Percentiles rank a stretch among this genome's conserved stretches.
Conservation (phyloP, 2,329 filamentous ascomycete genomes). For the Bipolaris victoriae region DNA sequence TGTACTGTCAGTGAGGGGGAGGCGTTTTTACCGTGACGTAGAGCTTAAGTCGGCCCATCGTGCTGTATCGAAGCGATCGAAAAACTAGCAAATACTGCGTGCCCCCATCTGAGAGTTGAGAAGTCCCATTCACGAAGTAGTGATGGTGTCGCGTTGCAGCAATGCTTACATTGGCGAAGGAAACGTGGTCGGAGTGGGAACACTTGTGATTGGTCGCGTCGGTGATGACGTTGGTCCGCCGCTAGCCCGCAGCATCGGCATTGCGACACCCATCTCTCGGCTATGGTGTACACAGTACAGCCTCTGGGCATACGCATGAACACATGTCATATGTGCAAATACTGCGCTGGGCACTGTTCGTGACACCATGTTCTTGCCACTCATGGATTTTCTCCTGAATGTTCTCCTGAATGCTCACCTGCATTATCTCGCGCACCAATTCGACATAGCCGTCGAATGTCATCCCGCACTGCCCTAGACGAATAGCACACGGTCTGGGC, state of each 20-base stretch:
- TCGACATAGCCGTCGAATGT: neutral
- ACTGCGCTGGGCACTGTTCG: neutral
- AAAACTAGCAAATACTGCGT: constrained; percentile 13
- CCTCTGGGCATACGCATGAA: neutral
- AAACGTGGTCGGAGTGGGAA: constrained; percentile 17
- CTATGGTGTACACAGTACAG: neutral
- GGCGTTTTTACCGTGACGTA: constrained; percentile 42
- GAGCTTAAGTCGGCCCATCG: constrained; percentile 44
- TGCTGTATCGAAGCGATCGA: constrained; percentile 16
- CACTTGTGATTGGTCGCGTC: constrained; percentile 10
- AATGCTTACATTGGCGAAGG: constrained; percentile 22
- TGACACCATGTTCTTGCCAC: neutral
- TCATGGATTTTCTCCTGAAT: neutral
- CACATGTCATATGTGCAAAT: neutral
- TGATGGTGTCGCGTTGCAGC: constrained; percentile 17
- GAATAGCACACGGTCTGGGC: neutral
- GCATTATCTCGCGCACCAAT: neutral
- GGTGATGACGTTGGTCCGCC: constrained; percentile 14
- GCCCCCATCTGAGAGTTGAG: constrained; percentile 23
- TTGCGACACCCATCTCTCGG: neutral
- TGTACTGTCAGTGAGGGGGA: neutral
- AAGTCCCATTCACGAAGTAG: constrained; percentile 19
- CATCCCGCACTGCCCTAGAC: neutral
- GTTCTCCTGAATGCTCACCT: neutral
- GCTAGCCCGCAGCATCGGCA: neutral